A percentile compares a stretch with the other conserved stretches of the same genome.
These are phyloP conservation scores for Fusarium dimerum DNA, from an alignment of 2,329 filamentous ascomycete genomes.

Conservation along the genomic window DNA sequence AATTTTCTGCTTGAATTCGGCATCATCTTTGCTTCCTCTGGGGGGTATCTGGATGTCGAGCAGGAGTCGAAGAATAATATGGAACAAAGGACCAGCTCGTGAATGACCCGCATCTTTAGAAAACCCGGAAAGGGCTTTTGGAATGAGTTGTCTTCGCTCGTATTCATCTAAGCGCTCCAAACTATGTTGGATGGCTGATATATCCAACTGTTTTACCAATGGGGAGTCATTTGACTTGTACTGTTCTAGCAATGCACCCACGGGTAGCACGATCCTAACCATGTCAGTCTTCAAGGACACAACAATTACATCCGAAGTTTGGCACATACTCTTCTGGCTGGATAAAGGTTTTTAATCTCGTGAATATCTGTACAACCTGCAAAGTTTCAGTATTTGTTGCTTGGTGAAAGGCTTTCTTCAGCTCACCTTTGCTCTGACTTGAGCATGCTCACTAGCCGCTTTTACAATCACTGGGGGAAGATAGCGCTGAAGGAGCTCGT, in stretches of 20 bases:
- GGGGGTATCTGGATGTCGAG: slow-evolving; percentile 70
- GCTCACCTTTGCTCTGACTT: slow-evolving; percentile 75
- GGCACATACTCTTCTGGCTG: slow-evolving; percentile 49
- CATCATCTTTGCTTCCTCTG: slow-evolving; percentile 78
- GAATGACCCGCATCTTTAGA: slow-evolving; percentile 34
- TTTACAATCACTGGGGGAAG: slow-evolving; percentile 83
- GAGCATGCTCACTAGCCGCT: slow-evolving; percentile 75
- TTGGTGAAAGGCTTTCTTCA: background rate
- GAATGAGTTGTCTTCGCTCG: slow-evolving; percentile 73
- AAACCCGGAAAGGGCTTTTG: slow-evolving; percentile 44
- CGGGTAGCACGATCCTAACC: slow-evolving; percentile 72
- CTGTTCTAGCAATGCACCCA: slow-evolving; percentile 81
- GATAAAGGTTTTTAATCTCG: slow-evolving; percentile 56
- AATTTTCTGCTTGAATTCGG: slow-evolving; percentile 63
- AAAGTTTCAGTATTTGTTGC: slow-evolving; percentile 1
- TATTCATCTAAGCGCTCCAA: slow-evolving; percentile 49
- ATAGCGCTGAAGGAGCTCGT: slow-evolving; percentile 75
- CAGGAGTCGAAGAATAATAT: slow-evolving; percentile 77
- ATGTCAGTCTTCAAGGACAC: slow-evolving; percentile 5
- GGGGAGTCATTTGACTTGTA: slow-evolving; percentile 76
- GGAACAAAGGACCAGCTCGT: slow-evolving; percentile 66
- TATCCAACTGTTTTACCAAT: slow-evolving; percentile 83
- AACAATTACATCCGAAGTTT: background rate
- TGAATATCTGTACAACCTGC: slow-evolving; percentile 52
- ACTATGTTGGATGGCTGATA: slow-evolving; percentile 88